Conservation (phyloP, 805 yeast species). For the Kazachstania bromeliacearum region DNA sequence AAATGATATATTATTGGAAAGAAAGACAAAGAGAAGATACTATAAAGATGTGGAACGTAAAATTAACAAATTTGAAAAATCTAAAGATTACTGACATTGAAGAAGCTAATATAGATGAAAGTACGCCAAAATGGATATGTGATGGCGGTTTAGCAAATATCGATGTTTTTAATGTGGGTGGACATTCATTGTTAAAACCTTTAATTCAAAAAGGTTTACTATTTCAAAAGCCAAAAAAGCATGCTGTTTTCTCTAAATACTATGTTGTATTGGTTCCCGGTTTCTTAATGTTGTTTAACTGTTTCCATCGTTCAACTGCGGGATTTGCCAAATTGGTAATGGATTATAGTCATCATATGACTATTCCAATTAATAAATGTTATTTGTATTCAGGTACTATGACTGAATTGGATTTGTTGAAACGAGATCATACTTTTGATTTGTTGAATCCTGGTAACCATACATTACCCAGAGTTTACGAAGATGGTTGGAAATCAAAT, state of each 20-base stretch:
- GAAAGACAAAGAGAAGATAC: constrained; percentile 35
- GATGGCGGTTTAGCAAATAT: constrained; percentile 47
- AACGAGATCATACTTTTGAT: constrained; percentile 38
- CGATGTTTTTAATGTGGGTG: constrained; percentile 42
- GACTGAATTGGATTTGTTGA: constrained; percentile 47
- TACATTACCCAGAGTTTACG: constrained; percentile 60
- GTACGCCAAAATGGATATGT: constrained; percentile 44
- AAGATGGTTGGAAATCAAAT: constrained; percentile 75
- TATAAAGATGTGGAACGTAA: constrained; percentile 28
- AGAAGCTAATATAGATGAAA: constrained; percentile 45
- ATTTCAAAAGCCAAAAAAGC: constrained; percentile 61
- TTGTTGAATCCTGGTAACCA: constrained; percentile 44
- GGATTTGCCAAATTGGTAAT: constrained; percentile 40
- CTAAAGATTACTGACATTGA: constrained; percentile 45
- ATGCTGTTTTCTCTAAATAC: constrained; percentile 51
- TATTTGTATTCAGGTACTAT: constrained; percentile 67
- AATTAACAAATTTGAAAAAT: constrained; percentile 36
- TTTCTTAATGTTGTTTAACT: constrained; percentile 47
- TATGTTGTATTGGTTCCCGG: constrained; percentile 67
- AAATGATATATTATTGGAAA: constrained; percentile 52
- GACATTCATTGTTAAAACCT: constrained; percentile 49
- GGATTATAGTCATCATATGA: constrained; percentile 43
- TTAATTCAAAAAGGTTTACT: constrained; percentile 57
- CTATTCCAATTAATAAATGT: constrained; percentile 56
- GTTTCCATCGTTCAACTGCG: constrained; percentile 37